Percentiles rank a stretch among this genome's conserved stretches.
phyloP scores from a whole-genome alignment of 2,329 filamentous ascomycete genomes.

The Colletotrichum godetiae region DNA sequence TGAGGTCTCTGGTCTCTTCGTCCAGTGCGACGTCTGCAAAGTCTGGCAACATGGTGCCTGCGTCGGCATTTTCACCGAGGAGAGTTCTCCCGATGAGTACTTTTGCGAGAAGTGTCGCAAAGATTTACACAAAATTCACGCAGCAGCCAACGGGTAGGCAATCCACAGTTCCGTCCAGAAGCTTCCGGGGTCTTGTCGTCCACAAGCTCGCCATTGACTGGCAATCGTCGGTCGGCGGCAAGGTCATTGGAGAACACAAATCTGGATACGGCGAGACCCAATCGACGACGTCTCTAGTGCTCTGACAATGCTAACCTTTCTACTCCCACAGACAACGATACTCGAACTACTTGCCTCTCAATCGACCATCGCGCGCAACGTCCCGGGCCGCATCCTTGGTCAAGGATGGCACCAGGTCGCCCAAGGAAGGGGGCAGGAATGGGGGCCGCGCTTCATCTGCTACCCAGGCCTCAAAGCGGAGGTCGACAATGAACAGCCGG shows the following conservation, averaged over 20 bases:
- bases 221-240: neutral
- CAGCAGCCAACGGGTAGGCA: constrained; percentile 86
- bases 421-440: constrained; percentile 66
- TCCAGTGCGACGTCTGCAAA: constrained; percentile 97
- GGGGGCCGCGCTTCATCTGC: constrained; percentile 60
- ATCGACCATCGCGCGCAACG: constrained; percentile 64
- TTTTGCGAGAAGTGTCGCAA: constrained; percentile 96
- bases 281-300: neutral
- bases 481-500: constrained; percentile 97
- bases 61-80: constrained; percentile 95
- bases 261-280: neutral
- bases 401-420: constrained; percentile 69
- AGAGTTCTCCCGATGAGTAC: constrained; percentile 94
- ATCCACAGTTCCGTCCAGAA: constrained; percentile 10
- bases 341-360: constrained; percentile 73
- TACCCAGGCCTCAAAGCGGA: constrained; percentile 77
- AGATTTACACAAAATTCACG: constrained; percentile 87
- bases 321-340: constrained; percentile 67
- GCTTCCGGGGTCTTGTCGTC: constrained; percentile 15
- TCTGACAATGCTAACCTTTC: constrained; percentile 5
- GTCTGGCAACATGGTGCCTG: constrained; percentile 99
- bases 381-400: constrained; percentile 74
- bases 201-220: constrained; percentile 10
- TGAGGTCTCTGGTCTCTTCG: constrained; percentile 93
- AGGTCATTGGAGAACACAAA: neutral